phyloP scores from a whole-genome alignment of 148 eudicot genomes.

The Fagopyrum homotropicum region DNA sequence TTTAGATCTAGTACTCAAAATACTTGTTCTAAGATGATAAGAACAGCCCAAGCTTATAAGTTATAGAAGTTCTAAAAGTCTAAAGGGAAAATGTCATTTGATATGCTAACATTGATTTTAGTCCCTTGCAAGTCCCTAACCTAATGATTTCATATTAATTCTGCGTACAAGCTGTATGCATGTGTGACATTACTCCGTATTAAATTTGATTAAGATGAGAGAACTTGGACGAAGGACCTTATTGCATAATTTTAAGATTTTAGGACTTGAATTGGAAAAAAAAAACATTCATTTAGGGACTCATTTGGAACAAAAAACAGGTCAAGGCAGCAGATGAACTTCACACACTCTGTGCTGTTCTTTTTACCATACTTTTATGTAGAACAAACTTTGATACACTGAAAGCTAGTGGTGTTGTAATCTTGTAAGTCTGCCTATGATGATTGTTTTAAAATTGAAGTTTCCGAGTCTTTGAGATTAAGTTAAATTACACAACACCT shows the following conservation, averaged over 20 bases:
- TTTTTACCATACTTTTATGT: neutral
- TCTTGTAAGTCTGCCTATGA: no score
- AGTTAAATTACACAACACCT: neutral
- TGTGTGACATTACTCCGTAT: neutral
- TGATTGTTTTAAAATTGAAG: neutral
- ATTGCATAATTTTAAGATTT: neutral
- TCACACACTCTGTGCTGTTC: neutral
- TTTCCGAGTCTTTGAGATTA: neutral
- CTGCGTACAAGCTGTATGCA: neutral
- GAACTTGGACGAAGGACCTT: neutral
- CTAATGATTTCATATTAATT: neutral
- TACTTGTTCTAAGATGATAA: neutral
- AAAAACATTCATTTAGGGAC: neutral
- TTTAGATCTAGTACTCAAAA: neutral
- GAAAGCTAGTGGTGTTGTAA: neutral
- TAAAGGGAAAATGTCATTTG: neutral
- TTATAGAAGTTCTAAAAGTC: neutral
- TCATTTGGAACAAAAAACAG: neutral
- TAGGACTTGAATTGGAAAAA: neutral
- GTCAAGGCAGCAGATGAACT: neutral
- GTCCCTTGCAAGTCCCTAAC: neutral
- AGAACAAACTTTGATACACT: neutral
- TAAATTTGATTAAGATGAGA: neutral
- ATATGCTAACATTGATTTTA: neutral
- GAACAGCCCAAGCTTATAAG: neutral